Evolutionary conservation across 352 stramenopile species (phyloP).

Genomic region (Pythium brachiatum): DNA sequence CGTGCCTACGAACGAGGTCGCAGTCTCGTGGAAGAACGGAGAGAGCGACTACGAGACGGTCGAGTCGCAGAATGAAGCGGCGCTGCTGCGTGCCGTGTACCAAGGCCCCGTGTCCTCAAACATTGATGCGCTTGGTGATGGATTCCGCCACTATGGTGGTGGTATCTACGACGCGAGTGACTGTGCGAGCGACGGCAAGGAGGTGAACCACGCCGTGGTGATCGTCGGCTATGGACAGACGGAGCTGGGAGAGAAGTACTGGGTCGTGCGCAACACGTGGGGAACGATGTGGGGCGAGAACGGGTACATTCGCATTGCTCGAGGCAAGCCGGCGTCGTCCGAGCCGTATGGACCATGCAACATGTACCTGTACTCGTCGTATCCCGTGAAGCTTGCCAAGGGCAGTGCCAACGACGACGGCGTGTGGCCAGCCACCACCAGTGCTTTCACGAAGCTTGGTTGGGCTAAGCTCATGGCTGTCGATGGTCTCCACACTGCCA

Average conservation of each 20-base stretch:
- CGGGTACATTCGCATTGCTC: slow-evolving; percentile 77
- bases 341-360: slow-evolving; percentile 59
- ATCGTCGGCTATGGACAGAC: slow-evolving; percentile 83
- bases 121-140: slow-evolving; percentile 63
- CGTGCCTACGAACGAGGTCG: slow-evolving; percentile 31
- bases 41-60: slow-evolving; percentile 59
- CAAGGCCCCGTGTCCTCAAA: slow-evolving; percentile 72
- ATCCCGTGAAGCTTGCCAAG: slow-evolving; percentile 52
- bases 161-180: slow-evolving; percentile 85
- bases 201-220: slow-evolving; percentile 88
- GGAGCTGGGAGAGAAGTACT: slow-evolving; percentile 70
- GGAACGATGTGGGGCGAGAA: slow-evolving; percentile 87
- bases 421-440: slow-evolving; percentile 33
- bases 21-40: slow-evolving; percentile 45
- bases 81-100: slow-evolving; percentile 60
- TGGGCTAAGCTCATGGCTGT: slow-evolving; percentile 39
- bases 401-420: slow-evolving; percentile 18
- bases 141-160: slow-evolving; percentile 83
- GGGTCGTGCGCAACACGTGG: slow-evolving; percentile 90
- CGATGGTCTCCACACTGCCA: slow-evolving; percentile 32
- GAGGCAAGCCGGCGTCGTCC: slow-evolving; percentile 24
- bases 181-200: slow-evolving; percentile 67
- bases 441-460: slow-evolving; percentile 40
- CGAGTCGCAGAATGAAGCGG: slow-evolving; percentile 45
- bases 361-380: slow-evolving; percentile 70